Evolutionary conservation across 129 eudicot genomes (phyloP).

Genomic region (Lactuca sativa): DNA sequence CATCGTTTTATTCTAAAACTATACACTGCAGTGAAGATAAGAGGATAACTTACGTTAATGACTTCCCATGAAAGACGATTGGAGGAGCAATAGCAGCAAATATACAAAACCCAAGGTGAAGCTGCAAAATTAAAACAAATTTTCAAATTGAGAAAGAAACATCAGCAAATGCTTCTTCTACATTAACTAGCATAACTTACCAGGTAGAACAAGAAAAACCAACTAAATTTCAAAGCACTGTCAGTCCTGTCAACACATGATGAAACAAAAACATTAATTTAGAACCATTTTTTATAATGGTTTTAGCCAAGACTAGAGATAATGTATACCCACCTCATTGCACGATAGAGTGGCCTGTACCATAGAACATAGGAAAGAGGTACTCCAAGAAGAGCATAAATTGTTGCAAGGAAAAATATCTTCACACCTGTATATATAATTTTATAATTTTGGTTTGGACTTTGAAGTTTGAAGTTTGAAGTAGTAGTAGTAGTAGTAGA

Average conservation of each 20-base stretch:
- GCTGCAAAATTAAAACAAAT: conserved; percentile 43
- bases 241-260: conserved; percentile 63
- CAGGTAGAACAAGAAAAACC: conserved; percentile 92
- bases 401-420: conserved; percentile 85
- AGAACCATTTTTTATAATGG: neutral
- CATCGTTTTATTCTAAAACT: neutral
- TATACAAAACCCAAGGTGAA: conserved; percentile 87
- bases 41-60: conserved; percentile 72
- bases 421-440: conserved; percentile 56
- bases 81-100: conserved; percentile 99
- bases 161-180: neutral
- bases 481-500: too few relatives aligned
- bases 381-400: conserved; percentile 83
- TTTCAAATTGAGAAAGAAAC: neutral
- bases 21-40: neutral
- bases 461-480: too few relatives aligned
- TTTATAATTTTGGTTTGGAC: neutral
- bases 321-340: conserved; percentile 62
- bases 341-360: conserved; percentile 95
- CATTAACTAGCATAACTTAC: conserved; percentile 35
- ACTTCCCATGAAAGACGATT: conserved; percentile 84
- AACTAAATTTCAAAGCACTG: conserved; percentile 86
- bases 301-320: too few relatives aligned
- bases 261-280: too few relatives aligned
- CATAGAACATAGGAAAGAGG: conserved; percentile 91